Evolutionary conservation across 805 yeast genomes (phyloP).

Genomic region (Starmerella riodocensis): DNA sequence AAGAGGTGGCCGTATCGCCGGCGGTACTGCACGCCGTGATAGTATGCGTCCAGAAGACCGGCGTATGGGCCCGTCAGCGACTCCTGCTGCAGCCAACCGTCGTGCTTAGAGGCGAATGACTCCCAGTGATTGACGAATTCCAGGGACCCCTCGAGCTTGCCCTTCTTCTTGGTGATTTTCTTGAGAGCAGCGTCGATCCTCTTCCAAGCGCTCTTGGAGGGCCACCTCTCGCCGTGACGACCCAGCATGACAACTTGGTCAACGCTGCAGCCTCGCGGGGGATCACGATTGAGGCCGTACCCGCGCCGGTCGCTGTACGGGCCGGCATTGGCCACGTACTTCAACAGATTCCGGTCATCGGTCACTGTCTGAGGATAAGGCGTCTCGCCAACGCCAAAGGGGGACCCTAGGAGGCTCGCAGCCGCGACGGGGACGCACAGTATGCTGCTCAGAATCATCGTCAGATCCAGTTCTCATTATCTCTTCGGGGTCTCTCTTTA

Average conservation of each 20-base stretch:
- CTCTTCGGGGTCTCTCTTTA: no score
- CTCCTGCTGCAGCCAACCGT: conserved; percentile 38
- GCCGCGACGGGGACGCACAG: background rate
- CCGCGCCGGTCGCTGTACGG: conserved; percentile 31
- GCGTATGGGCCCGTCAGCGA: conserved; percentile 39
- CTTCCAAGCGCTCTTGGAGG: conserved; percentile 22
- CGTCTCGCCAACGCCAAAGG: conserved; percentile 9
- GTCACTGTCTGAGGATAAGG: conserved; percentile 22
- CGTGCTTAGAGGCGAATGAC: conserved; percentile 29
- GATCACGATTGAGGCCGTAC: conserved; percentile 39
- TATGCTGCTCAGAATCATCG: background rate
- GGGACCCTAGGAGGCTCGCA: conserved; percentile 1
- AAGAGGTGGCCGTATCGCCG: conserved; percentile 38
- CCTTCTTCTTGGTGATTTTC: conserved; percentile 7
- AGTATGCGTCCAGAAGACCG: conserved; percentile 39
- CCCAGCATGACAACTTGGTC: conserved; percentile 42
- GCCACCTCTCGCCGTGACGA: conserved; percentile 52
- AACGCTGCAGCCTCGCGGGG: conserved; percentile 38
- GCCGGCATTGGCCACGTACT: conserved; percentile 16
- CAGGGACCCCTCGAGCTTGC: conserved; percentile 30
- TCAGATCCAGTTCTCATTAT: background rate
- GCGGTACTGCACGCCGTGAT: conserved; percentile 39
- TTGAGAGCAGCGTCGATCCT: conserved; percentile 10
- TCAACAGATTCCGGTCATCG: conserved; percentile 30
- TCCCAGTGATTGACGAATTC: conserved; percentile 37